Evolutionary conservation across 495 filamentous ascomycete species (phyloP).

Genomic region (Margaritispora aquatica): DNA sequence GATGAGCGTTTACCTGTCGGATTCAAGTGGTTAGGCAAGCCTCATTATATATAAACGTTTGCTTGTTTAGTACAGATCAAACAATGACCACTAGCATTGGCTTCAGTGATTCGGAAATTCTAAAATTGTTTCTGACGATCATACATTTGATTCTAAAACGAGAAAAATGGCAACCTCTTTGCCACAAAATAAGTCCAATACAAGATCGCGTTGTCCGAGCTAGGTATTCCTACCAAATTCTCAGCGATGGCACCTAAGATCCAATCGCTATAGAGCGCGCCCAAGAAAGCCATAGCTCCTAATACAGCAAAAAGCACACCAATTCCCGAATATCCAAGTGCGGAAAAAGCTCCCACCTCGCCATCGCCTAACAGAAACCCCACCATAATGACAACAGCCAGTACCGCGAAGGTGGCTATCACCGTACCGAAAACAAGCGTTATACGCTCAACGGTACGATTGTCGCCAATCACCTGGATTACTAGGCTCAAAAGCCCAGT

Average conservation of each 20-base stretch:
- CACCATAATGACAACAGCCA: not conserved
- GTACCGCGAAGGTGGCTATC: not conserved
- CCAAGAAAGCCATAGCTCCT: not conserved
- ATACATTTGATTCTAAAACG: slow-evolving; percentile 7
- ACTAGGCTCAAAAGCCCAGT: slow-evolving; percentile 6
- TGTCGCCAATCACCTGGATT: slow-evolving; percentile 8
- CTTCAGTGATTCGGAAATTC: too few relatives aligned
- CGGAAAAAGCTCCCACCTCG: slow-evolving; percentile 1
- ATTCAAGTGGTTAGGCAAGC: too few relatives aligned
- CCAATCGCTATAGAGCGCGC: slow-evolving; percentile 29
- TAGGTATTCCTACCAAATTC: slow-evolving; percentile 22
- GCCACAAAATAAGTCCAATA: slow-evolving; percentile 31
- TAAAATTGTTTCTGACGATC: not conserved
- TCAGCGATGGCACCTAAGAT: slow-evolving; percentile 25
- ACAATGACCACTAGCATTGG: too few relatives aligned
- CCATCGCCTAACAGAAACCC: not conserved
- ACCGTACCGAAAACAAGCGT: slow-evolving; percentile 21
- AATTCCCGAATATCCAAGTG: not conserved
- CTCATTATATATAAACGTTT: too few relatives aligned
- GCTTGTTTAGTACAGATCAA: too few relatives aligned
- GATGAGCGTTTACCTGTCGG: too few relatives aligned
- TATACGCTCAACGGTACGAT: slow-evolving; percentile 16
- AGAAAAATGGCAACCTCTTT: slow-evolving; percentile 29
- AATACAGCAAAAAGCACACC: not conserved
- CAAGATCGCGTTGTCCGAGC: slow-evolving; percentile 24